These are phyloP conservation scores for Boletus edulis DNA, from an alignment of 768 basidiomycete genomes.

Conservation along the genomic window DNA sequence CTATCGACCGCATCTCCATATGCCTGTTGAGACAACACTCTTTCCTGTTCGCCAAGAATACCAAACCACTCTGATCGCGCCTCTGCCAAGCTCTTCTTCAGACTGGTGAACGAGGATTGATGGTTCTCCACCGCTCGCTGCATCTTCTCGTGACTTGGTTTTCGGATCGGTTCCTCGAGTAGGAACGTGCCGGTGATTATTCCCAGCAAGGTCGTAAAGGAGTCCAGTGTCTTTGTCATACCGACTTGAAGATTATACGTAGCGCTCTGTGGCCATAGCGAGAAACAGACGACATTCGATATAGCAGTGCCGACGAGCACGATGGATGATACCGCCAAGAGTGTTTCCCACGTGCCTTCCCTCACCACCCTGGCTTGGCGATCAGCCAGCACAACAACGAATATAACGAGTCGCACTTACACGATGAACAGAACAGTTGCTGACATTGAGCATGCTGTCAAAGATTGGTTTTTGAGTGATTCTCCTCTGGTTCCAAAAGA, in stretches of 20 bases:
- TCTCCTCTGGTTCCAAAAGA: not conserved
- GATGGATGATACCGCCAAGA: constrained; percentile 74
- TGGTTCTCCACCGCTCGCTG: constrained; percentile 82
- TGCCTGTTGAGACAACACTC: constrained; percentile 43
- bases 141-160: constrained; percentile 59
- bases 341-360: constrained; percentile 78
- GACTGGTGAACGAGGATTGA: constrained; percentile 83
- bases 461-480: not conserved
- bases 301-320: constrained; percentile 72
- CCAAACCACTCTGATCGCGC: constrained; percentile 81
- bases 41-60: constrained; percentile 22
- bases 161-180: constrained; percentile 63
- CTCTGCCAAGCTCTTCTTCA: constrained; percentile 84
- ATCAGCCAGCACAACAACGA: not conserved
- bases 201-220: constrained; percentile 81
- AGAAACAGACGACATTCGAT: constrained; percentile 82
- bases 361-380: constrained; percentile 62
- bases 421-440: constrained; percentile 83
- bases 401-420: constrained; percentile 35
- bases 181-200: constrained; percentile 86
- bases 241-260: constrained; percentile 77
- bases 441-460: constrained; percentile 78
- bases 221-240: constrained; percentile 83
- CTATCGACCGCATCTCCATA: constrained; percentile 88
- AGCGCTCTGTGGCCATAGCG: constrained; percentile 84